These are phyloP conservation scores for Trichoderma afroharzianum DNA, from an alignment of 2,329 filamentous ascomycete species.

Conservation along the genomic window DNA sequence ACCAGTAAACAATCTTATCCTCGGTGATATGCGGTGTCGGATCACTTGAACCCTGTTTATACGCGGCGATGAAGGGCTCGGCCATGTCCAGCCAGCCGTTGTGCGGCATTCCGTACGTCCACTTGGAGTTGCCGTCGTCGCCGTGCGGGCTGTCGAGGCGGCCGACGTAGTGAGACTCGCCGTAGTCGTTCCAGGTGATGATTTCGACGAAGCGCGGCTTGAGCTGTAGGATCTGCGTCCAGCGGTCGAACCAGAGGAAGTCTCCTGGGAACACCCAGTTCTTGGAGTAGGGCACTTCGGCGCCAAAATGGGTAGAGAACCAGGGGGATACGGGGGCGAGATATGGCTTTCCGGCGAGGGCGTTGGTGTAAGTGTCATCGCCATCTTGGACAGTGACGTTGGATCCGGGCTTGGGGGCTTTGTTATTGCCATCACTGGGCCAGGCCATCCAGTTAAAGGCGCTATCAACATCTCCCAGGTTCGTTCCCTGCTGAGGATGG, in stretches of 20 bases:
- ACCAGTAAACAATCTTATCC: conserved; percentile 52
- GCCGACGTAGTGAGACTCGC: conserved; percentile 53
- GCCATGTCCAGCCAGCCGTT: conserved; percentile 49
- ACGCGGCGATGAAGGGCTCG: conserved; percentile 48
- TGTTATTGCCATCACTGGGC: conserved; percentile 44
- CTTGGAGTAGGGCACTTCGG: conserved; percentile 28
- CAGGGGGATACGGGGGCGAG: conserved; percentile 41
- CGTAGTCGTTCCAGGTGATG: conserved; percentile 48
- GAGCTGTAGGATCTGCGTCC: conserved; percentile 45
- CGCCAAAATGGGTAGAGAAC: conserved; percentile 50
- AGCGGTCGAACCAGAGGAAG: conserved; percentile 56
- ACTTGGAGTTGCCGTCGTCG: conserved; percentile 46
- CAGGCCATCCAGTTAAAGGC: conserved; percentile 46
- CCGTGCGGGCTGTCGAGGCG: conserved; percentile 43
- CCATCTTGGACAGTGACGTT: conserved; percentile 41
- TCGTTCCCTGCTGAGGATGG: conserved; percentile 36
- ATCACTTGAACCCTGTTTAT: conserved; percentile 39
- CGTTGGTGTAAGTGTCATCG: conserved; percentile 33
- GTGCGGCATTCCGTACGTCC: conserved; percentile 47
- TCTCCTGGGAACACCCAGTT: conserved; percentile 59
- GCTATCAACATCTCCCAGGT: conserved; percentile 40
- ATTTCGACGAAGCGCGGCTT: conserved; percentile 46
- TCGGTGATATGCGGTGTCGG: conserved; percentile 38
- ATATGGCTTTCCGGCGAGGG: conserved; percentile 42
- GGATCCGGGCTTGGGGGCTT: conserved; percentile 41